A percentile compares a stretch with the other conserved stretches of the same genome.
phyloP scores from a whole-genome alignment of 345 rosid species.

The Brassica cretica region DNA sequence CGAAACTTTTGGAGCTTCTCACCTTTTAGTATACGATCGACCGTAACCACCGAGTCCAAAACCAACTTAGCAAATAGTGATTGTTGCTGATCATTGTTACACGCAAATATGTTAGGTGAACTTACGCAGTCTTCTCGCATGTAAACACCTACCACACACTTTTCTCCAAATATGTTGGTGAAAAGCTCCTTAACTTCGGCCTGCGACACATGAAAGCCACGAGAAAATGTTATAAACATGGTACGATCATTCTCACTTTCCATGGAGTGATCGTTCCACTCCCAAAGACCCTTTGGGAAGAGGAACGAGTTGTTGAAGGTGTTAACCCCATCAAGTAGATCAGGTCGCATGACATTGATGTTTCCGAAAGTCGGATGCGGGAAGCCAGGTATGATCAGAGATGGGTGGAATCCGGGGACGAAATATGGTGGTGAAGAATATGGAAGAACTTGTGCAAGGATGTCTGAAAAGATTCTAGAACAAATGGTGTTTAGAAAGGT shows the following conservation, averaged over 20 bases:
- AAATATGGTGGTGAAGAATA: background rate
- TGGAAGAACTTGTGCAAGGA: conserved; percentile 23
- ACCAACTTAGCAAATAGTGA: conserved; percentile 28
- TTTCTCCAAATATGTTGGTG: conserved; percentile 27
- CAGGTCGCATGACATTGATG: conserved; percentile 28
- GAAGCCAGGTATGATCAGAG: conserved; percentile 43
- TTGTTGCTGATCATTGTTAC: conserved; percentile 6
- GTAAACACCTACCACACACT: conserved; percentile 24
- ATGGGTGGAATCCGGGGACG: background rate
- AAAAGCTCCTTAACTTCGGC: conserved; percentile 42
- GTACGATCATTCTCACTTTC: conserved; percentile 42
- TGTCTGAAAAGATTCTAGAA: conserved; percentile 40
- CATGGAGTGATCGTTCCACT: conserved; percentile 36
- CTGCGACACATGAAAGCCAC: conserved; percentile 48
- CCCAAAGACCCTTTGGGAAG: conserved; percentile 37
- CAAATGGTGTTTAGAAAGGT: conserved; percentile 44
- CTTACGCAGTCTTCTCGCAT: conserved; percentile 3
- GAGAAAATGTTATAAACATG: conserved; percentile 53
- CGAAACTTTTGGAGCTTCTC: conserved; percentile 10
- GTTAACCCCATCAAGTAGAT: background rate
- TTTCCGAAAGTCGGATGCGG: conserved; percentile 50
- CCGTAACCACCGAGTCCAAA: conserved; percentile 20
- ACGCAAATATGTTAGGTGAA: background rate
- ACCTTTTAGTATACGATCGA: conserved; percentile 27
- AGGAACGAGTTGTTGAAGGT: background rate